phyloP scores from a whole-genome alignment of 1,284 basidiomycete genomes.

The Irpex lacteus region DNA sequence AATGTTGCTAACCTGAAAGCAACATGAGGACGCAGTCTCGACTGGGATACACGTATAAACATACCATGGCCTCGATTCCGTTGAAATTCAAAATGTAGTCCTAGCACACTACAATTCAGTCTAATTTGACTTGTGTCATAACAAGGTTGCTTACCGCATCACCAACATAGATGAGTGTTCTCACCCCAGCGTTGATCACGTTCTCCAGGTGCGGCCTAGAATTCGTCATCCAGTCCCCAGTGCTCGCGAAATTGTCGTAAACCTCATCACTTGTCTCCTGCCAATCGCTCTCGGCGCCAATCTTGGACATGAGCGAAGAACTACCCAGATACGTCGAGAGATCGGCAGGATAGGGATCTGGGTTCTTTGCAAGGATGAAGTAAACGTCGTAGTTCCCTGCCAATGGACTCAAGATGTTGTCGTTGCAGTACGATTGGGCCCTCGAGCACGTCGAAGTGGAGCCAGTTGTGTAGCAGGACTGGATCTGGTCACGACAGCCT shows the following conservation, averaged over 20 bases:
- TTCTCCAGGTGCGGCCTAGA: constrained; percentile 51
- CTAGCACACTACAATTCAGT: constrained; percentile 23
- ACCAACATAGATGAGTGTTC: constrained; percentile 51
- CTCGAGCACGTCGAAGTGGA: constrained; percentile 46
- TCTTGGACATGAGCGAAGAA: constrained; percentile 32
- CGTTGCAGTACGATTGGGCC: constrained; percentile 57
- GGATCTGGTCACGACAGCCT: constrained; percentile 56
- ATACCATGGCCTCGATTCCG: constrained; percentile 61
- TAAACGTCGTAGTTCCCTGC: constrained; percentile 50
- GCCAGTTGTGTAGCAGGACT: constrained; percentile 45
- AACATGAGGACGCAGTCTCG: background rate
- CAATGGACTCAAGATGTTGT: constrained; percentile 46
- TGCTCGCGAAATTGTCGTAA: constrained; percentile 53
- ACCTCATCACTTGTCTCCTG: constrained; percentile 41
- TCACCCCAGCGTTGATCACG: constrained; percentile 58
- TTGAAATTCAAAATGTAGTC: constrained; percentile 61
- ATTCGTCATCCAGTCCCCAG: constrained; percentile 66
- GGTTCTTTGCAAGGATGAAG: constrained; percentile 46
- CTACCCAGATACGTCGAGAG: constrained; percentile 41
- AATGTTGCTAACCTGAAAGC: constrained; percentile 19
- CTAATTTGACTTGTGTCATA: constrained; percentile 12
- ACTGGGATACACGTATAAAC: background rate
- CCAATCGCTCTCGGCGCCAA: constrained; percentile 54
- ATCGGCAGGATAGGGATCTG: constrained; percentile 55
- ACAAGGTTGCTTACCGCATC: constrained; percentile 42